phyloP scores from a whole-genome alignment of 306 rosid genomes.

The Sophora flavescens region DNA sequence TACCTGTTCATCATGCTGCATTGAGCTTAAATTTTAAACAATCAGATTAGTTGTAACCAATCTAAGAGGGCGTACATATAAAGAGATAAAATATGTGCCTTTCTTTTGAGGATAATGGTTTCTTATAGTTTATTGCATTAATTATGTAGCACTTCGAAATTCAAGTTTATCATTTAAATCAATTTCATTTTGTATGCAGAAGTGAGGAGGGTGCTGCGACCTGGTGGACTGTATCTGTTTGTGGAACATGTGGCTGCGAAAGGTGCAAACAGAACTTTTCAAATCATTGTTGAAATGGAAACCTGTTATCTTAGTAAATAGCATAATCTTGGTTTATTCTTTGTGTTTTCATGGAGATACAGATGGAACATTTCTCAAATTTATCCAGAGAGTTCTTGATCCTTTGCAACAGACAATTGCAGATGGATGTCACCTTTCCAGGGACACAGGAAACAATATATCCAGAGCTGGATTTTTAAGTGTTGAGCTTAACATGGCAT shows the following conservation, averaged over 20 bases:
- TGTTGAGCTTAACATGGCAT: conserved; percentile 60
- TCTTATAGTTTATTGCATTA: background rate
- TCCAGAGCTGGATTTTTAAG: conserved; percentile 70
- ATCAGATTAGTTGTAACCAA: background rate
- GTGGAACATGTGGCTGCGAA: conserved; percentile 88
- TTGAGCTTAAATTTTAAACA: background rate
- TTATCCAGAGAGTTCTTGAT: conserved; percentile 69
- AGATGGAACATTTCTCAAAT: conserved; percentile 75
- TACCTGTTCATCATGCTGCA: background rate
- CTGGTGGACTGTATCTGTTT: conserved; percentile 78
- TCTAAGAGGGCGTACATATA: too few species aligned
- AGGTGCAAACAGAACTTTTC: conserved; percentile 58
- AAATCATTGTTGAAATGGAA: conserved; percentile 30
- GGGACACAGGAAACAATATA: conserved; percentile 69
- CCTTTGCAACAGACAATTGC: conserved; percentile 74
- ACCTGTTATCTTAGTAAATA: background rate
- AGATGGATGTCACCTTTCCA: conserved; percentile 84
- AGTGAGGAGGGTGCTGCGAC: conserved; percentile 81
- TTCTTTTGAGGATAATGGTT: background rate
- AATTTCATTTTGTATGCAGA: conserved; percentile 54
- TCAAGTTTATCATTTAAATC: conserved; percentile 15
- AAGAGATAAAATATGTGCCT: background rate
- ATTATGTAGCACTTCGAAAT: conserved; percentile 4
- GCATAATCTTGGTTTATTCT: conserved; percentile 14
- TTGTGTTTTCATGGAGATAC: conserved; percentile 42